phyloP scores from a whole-genome alignment of 371 early-diverging fungal genomes.

The Actinomortierella wolfii region DNA sequence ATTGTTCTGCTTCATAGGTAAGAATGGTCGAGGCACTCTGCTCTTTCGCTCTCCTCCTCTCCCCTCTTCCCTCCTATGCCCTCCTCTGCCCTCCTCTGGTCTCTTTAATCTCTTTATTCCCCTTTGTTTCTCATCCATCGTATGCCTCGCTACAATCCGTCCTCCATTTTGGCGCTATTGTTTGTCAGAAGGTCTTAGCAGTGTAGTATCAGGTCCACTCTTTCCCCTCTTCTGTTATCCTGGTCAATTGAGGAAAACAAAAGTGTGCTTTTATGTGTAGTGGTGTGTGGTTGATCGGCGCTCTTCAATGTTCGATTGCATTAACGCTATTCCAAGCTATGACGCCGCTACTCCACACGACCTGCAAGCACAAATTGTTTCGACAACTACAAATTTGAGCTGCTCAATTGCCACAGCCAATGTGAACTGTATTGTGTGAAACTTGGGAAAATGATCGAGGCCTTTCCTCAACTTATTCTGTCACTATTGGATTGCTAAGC shows the following conservation, averaged over 20 bases:
- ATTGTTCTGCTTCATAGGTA: too few relatives aligned
- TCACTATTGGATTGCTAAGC: too few relatives aligned
- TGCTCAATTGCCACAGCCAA: too few relatives aligned
- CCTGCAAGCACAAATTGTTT: too few relatives aligned
- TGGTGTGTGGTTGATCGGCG: not conserved
- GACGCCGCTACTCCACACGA: too few relatives aligned
- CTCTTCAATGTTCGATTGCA: not conserved
- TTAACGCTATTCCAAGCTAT: not conserved
- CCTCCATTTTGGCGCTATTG: too few relatives aligned
- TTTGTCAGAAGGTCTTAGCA: too few relatives aligned
- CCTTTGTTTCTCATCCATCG: not conserved
- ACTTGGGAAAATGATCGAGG: too few relatives aligned
- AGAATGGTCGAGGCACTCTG: not conserved
- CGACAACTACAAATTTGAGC: too few relatives aligned
- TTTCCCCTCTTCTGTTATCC: not conserved
- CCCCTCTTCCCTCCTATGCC: not conserved
- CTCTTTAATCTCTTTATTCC: not conserved
- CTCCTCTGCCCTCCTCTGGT: not conserved
- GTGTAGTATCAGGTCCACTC: not conserved
- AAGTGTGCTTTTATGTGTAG: not conserved
- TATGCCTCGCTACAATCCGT: too few relatives aligned
- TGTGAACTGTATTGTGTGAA: too few relatives aligned
- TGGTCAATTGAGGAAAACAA: not conserved
- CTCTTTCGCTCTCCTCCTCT: slow-evolving; percentile 5
- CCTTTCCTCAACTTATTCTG: too few relatives aligned